Percentiles rank a stretch among this genome's conserved stretches.
Conservation (phyloP, 176 grass and related monocot genomes). For the Oryza officinalis region DNA sequence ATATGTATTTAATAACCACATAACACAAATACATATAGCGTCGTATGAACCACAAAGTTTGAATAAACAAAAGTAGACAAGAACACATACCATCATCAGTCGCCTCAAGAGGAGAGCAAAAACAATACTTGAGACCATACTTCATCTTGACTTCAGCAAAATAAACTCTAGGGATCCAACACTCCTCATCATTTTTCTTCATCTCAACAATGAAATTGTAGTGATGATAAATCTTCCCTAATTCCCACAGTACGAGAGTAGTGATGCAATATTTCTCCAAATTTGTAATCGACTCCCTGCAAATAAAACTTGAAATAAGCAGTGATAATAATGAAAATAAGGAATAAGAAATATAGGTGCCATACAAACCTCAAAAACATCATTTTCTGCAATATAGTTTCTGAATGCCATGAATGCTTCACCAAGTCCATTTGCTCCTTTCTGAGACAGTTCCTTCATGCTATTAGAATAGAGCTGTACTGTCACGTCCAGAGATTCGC, state of each 20-base stretch:
- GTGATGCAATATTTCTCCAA: background rate
- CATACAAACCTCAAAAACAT: background rate
- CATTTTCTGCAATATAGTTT: background rate
- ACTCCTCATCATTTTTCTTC: background rate
- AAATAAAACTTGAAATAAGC: background rate
- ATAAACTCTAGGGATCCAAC: background rate
- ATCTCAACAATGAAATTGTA: background rate
- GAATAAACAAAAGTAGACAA: no score
- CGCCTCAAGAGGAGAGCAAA: background rate
- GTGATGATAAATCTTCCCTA: background rate
- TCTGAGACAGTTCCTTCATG: background rate
- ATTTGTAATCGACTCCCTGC: background rate
- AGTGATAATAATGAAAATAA: background rate
- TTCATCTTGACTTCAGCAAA: background rate
- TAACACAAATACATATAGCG: background rate
- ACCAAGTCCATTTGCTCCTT: background rate
- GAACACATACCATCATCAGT: background rate
- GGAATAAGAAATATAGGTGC: background rate
- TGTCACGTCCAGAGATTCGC: no score
- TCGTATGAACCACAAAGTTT: no score
- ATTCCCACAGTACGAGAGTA: background rate
- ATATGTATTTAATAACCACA: background rate
- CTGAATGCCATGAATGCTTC: background rate
- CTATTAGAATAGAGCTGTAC: background rate
- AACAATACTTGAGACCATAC: background rate